Evolutionary conservation across 2,329 filamentous ascomycete species (phyloP), one percentile per base, ranked within the genome.

Genomic region (Blastomyces gilchristii): DNA sequence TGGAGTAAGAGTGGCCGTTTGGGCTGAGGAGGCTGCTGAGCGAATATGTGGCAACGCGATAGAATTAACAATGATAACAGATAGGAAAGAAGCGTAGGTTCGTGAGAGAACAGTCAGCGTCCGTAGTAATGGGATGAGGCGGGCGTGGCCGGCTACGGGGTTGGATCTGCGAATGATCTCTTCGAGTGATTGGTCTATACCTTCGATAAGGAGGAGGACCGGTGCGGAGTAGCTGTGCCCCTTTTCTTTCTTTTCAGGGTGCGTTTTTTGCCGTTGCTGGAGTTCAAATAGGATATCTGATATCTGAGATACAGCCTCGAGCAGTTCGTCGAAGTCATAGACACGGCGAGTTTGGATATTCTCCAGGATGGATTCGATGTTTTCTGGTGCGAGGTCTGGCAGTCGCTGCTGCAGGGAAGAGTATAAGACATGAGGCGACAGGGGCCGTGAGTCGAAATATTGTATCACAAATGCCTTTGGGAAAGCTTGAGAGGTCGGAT

Each of bases 91-190:
- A 2, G 65, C 61, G 60, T 75, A 66, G 59, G 67, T 66, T 1
- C 73, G 67, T 14, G 74, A 71, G 60, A 77, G 61, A 6, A 69
- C 67, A 1, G 72, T 76, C 34, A 77, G 56, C 6, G 69, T 74
- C 7, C 72, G 70, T 37, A 77, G 64, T 2, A 71, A 68, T 12
- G 72, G 69, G 14, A 67, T 68, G 54, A 77, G 62, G 7, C 72
- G 63, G 1, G 74, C 74, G 2, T 73, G 69, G 11, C 73, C 75
- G 34, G 70, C 69, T 12, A 71, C 68, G 0, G 73, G 70, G 39
- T 75, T 76, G 3, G 76, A 77, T 3, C 70, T 67, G 41, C 75
- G 74, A 43, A 76, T 71, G n/a, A 75, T 68, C 6, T 70, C 71
- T 61, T 76, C 74, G 2, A 73, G 63, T 5, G 76, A 70, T 14